Percentiles rank a stretch among this genome's conserved stretches.
These are phyloP conservation scores for Colletotrichum orbiculare DNA, from an alignment of 2,329 filamentous ascomycete genomes.

Conservation along the genomic window DNA sequence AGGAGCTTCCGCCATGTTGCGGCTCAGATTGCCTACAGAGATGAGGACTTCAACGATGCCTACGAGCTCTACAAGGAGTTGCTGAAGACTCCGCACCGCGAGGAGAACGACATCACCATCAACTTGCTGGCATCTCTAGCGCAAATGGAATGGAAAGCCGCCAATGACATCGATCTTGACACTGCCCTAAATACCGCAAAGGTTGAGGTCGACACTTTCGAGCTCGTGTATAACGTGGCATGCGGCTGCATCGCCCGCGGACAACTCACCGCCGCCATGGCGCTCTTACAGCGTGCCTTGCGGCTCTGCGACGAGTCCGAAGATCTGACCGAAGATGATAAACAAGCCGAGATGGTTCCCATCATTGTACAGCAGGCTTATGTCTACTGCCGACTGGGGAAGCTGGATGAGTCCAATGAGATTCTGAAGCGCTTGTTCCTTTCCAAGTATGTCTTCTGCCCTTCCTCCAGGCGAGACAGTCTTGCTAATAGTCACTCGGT, in stretches of 20 bases:
- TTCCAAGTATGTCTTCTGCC: conserved; percentile 62
- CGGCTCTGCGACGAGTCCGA: conserved; percentile 79
- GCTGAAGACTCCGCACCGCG: conserved; percentile 57
- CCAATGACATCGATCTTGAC: conserved; percentile 47
- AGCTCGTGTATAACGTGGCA: conserved; percentile 84
- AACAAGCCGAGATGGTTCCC: conserved; percentile 77
- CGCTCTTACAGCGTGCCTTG: conserved; percentile 76
- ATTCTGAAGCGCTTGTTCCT: conserved; percentile 71
- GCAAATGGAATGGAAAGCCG: conserved; percentile 77
- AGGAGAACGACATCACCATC: conserved; percentile 80
- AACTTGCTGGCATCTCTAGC: conserved; percentile 79
- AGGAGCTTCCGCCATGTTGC: conserved; percentile 63
- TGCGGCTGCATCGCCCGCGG: conserved; percentile 78
- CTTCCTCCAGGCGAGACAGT: not conserved
- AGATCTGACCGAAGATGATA: conserved; percentile 79
- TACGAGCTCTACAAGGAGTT: conserved; percentile 72
- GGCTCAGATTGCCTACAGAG: conserved; percentile 78
- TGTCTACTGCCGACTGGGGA: conserved; percentile 74
- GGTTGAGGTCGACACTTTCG: conserved; percentile 79
- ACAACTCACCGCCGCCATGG: conserved; percentile 71
- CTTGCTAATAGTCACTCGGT: conserved; percentile 42
- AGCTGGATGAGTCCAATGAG: conserved; percentile 71
- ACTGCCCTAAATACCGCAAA: conserved; percentile 55
- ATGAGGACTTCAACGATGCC: conserved; percentile 77
- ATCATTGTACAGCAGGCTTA: conserved; percentile 83